These are phyloP conservation scores for Plasmodium chabaudi DNA, from an alignment of 169 alveolate species.

Conservation along the genomic window DNA sequence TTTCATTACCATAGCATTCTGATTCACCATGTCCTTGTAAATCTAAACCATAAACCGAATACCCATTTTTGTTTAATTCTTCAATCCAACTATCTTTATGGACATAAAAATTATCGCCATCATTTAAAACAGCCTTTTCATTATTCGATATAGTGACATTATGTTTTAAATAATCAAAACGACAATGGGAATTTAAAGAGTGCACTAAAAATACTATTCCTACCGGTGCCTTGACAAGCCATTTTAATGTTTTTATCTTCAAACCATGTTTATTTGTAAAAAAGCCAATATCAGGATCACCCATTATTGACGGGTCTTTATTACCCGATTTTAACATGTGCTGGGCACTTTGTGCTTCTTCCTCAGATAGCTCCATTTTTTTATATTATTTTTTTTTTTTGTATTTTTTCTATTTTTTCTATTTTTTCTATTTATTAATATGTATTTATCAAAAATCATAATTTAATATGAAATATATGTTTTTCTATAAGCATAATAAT, in stretches of 20 bases:
- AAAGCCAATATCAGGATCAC: constrained; percentile 14
- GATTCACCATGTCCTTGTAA: constrained; percentile 32
- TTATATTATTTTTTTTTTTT: too few relatives aligned
- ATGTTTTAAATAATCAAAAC: constrained; percentile 51
- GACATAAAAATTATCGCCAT: constrained; percentile 6
- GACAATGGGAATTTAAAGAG: constrained; percentile 61
- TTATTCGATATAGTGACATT: neutral
- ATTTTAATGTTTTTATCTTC: constrained; percentile 37
- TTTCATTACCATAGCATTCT: constrained; percentile 3
- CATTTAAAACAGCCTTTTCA: constrained; percentile 17
- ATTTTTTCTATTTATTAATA: too few relatives aligned
- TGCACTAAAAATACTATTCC: constrained; percentile 69
- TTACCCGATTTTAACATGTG: too few relatives aligned
- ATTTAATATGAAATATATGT: too few relatives aligned
- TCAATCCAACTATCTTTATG: constrained; percentile 28
- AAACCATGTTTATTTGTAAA: constrained; percentile 61
- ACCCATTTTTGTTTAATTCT: constrained; percentile 3
- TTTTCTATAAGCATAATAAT: too few relatives aligned
- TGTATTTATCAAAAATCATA: too few relatives aligned
- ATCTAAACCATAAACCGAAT: constrained; percentile 23
- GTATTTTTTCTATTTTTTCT: too few relatives aligned
- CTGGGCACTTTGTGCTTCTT: too few relatives aligned
- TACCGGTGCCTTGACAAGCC: constrained; percentile 24
- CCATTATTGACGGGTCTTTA: neutral
- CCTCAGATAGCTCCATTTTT: too few relatives aligned